Evolutionary conservation across 1,139 yeast species (phyloP), one percentile per base, ranked within the genome.

Genomic region (Candida frijolesensis): DNA sequence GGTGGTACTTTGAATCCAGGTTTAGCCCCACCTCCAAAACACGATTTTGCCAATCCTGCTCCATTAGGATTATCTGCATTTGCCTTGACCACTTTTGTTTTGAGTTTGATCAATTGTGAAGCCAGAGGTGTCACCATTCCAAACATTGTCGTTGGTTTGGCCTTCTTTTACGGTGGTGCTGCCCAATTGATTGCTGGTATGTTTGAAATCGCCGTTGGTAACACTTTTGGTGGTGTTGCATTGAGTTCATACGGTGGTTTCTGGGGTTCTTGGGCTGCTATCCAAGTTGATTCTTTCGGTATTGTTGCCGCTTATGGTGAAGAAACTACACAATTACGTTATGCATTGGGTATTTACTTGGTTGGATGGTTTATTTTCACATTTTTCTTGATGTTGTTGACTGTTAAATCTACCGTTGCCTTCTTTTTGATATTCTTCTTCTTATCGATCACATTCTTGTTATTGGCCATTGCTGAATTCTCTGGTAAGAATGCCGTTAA

Each of bases 141-240:
- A 19, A 68, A 69, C 52, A 59, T 69, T 50, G 72, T 69, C 12
- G 71, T 83, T 57, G 96, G 96, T 14, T 71, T 85, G 49, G 96
- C 96, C 1, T 79, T 82, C 62, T 90, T 90, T 68, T 90, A 90
- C 68, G 96, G 96, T 51, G 96, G 96, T n/a, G 70, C 83, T 12
- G 82, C 88, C 46, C 96, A 89, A 66, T 67, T 74, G 46, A 60
- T 75, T 77, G 95, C 96, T 27, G 91, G 90, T 51, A 80, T 86
- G 83, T 85, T 87, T 80, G 90, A 85, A 62, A 76, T 85, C 60
- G 86, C 87, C 19, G 72, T 79, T 41, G 96, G 91, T 61, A 89
- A 90, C 74, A 85, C 96, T 50, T 91, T 90, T 75, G 97, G 96
- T 83, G 96, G 90, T 53, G 82, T 89, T 48, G 96, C 96, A 2